Evolutionary conservation across 2,329 filamentous ascomycete genomes (phyloP).

Genomic region (Fonsecaea monophora): DNA sequence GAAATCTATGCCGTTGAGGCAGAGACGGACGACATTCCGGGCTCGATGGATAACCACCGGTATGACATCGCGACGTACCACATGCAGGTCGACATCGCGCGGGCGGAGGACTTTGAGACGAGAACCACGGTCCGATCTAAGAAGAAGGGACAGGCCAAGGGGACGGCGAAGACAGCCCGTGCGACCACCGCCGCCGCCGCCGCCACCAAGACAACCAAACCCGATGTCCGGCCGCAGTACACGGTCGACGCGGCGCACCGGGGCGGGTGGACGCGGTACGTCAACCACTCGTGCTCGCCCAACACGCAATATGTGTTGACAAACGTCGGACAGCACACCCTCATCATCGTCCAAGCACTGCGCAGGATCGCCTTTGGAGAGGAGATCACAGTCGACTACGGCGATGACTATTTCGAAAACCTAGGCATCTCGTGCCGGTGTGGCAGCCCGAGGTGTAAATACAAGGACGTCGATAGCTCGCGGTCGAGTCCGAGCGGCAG

Average conservation of each 20-base stretch:
- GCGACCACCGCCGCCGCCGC: not conserved
- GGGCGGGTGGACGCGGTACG: conserved; percentile 39
- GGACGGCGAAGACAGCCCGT: not conserved
- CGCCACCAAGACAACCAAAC: not conserved
- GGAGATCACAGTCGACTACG: conserved; percentile 35
- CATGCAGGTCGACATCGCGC: not conserved
- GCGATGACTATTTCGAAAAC: conserved; percentile 28
- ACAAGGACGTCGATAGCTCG: not conserved
- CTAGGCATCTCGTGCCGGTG: conserved; percentile 28
- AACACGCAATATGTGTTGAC: conserved; percentile 22
- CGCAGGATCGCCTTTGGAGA: conserved; percentile 31
- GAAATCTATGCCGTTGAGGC: conserved; percentile 31
- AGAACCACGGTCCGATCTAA: not conserved
- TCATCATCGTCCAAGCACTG: conserved; percentile 16
- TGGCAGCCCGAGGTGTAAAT: conserved; percentile 17
- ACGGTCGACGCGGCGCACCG: conserved; percentile 24
- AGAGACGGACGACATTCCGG: not conserved
- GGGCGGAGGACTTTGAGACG: not conserved
- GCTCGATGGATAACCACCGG: not conserved
- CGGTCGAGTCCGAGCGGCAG: not conserved
- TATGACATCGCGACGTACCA: conserved; percentile 6
- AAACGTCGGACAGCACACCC: conserved; percentile 23
- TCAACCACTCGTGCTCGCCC: conserved; percentile 35
- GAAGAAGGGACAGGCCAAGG: not conserved
- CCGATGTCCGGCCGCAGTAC: not conserved